Conservation (phyloP, 495 filamentous ascomycete species). For the Podospora australis region DNA sequence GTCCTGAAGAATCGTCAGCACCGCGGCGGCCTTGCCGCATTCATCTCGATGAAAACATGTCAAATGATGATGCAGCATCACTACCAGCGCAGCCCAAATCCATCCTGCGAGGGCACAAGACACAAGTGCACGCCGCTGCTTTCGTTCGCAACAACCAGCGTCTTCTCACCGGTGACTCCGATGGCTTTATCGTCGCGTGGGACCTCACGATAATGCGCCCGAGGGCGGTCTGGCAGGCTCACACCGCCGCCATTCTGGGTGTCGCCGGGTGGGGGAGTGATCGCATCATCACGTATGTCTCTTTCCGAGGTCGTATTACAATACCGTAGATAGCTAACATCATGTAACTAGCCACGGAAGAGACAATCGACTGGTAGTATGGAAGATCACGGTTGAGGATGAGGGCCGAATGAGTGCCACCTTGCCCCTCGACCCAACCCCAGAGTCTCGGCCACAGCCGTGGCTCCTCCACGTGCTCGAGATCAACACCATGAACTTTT, state of each 20-base stretch:
- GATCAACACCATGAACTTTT: conserved; percentile 95
- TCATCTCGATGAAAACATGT: conserved; percentile 12
- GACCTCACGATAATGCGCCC: conserved; percentile 75
- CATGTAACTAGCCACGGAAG: conserved; percentile 56
- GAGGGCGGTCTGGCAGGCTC: conserved; percentile 80
- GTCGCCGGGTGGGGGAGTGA: conserved; percentile 59
- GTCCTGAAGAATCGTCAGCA: too few species aligned
- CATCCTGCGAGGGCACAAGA: conserved; percentile 79
- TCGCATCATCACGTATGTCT: conserved; percentile 69
- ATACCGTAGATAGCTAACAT: not conserved
- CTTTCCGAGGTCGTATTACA: too few species aligned
- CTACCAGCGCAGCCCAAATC: conserved; percentile 68
- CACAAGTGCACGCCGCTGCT: conserved; percentile 70
- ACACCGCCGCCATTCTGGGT: conserved; percentile 71
- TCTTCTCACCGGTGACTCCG: conserved; percentile 80
- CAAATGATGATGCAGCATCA: too few species aligned
- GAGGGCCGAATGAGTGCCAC: conserved; percentile 58
- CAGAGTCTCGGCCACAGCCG: conserved; percentile 52
- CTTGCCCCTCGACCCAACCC: conserved; percentile 57
- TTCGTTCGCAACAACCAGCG: conserved; percentile 69
- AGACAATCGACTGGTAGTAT: conserved; percentile 81
- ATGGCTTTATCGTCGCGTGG: conserved; percentile 87
- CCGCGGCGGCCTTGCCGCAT: too few species aligned
- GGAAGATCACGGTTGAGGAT: conserved; percentile 62
- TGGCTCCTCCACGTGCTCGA: conserved; percentile 79